Percentiles rank a stretch among this genome's conserved stretches.
phyloP scores from a whole-genome alignment of 176 grass and related monocot species.

The Aegilops umbellulata region DNA sequence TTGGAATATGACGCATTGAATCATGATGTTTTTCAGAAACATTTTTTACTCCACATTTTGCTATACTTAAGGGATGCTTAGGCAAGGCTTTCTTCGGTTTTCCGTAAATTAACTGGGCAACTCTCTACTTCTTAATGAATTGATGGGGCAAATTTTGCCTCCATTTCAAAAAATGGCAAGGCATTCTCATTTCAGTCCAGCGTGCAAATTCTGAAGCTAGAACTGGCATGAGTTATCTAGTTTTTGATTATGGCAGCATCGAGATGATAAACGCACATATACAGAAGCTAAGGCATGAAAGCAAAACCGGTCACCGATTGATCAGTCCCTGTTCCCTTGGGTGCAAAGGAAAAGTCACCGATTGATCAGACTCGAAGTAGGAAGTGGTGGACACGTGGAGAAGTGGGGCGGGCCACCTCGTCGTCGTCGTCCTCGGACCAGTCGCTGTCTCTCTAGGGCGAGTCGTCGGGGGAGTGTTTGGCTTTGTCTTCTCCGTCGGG shows the following conservation, averaged over 20 bases:
- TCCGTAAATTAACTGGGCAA: too few species aligned
- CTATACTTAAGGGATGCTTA: background rate
- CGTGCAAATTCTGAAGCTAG: background rate
- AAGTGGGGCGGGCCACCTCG: background rate
- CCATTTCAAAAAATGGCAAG: too few species aligned
- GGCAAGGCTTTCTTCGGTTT: background rate
- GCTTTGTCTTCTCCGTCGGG: too few species aligned
- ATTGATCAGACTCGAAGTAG: background rate
- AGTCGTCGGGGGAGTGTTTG: slow-evolving; percentile 35
- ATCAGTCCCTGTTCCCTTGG: too few species aligned
- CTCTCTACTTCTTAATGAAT: too few species aligned
- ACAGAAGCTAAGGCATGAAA: background rate
- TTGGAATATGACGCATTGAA: background rate
- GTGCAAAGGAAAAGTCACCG: too few species aligned
- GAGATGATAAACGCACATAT: too few species aligned
- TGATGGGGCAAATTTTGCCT: too few species aligned
- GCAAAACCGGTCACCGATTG: too few species aligned
- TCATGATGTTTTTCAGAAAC: background rate
- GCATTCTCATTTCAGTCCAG: background rate
- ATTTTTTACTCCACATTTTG: background rate
- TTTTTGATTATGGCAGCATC: background rate
- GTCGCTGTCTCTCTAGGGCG: slow-evolving; percentile 33
- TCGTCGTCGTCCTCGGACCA: slow-evolving; percentile 33
- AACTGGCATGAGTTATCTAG: background rate
- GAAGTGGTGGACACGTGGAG: background rate